Percentiles rank a stretch among this genome's conserved stretches.
phyloP scores from a whole-genome alignment of 2,329 filamentous ascomycete species.

The Diaporthe vaccinii region DNA sequence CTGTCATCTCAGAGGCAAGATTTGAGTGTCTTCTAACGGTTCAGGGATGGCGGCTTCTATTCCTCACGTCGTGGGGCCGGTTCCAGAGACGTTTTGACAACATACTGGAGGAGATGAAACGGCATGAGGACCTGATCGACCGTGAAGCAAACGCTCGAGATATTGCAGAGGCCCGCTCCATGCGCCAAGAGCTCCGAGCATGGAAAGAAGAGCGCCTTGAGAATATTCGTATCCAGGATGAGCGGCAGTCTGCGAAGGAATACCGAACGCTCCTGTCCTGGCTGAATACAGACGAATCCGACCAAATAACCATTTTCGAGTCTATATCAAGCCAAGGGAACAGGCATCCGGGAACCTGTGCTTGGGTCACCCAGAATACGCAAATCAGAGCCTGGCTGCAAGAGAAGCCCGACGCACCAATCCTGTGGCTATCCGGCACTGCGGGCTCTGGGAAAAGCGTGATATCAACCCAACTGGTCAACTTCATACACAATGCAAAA shows the following conservation, averaged over 20 bases:
- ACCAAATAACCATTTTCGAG: constrained; percentile 50
- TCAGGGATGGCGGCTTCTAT: constrained; percentile 52
- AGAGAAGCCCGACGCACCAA: constrained; percentile 40
- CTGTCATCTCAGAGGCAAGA: too few relatives aligned
- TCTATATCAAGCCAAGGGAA: constrained; percentile 44
- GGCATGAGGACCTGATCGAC: constrained; percentile 50
- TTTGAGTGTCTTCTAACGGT: too few relatives aligned
- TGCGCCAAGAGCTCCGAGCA: constrained; percentile 44
- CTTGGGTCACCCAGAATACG: constrained; percentile 50
- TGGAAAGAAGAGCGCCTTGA: constrained; percentile 46
- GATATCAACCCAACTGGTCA: constrained; percentile 48
- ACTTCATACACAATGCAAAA: constrained; percentile 44
- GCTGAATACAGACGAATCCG: constrained; percentile 50
- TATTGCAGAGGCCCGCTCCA: constrained; percentile 46
- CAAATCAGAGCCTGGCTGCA: constrained; percentile 48
- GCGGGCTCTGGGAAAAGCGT: constrained; percentile 56
- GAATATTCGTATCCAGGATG: constrained; percentile 42
- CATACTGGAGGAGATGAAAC: constrained; percentile 52
- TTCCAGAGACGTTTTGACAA: constrained; percentile 52
- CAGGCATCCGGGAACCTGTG: constrained; percentile 50
- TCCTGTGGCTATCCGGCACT: constrained; percentile 49
- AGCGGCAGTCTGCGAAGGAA: constrained; percentile 45
- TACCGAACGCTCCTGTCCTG: constrained; percentile 46
- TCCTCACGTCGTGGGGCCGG: constrained; percentile 54
- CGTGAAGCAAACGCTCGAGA: constrained; percentile 46